Base-by-base conservation (phyloP, 495 filamentous ascomycete genomes). In the Melanomma pulvis-pyrius region DNA sequence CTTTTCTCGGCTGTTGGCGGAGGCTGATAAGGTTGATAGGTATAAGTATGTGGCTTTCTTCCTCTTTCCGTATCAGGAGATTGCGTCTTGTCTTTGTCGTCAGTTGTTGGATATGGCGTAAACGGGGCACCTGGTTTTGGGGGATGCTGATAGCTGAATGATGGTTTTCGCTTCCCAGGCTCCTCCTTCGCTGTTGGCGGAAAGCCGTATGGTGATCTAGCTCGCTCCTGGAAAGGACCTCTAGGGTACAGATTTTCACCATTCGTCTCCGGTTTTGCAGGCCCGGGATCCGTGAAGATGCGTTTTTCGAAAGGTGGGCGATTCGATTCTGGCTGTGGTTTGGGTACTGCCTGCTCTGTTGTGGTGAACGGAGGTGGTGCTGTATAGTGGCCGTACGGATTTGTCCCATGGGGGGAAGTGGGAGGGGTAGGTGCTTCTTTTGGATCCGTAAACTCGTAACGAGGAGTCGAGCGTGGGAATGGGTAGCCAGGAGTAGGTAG, bases 181-280 rank as follows among this genome's bases (percentile, higher is more conserved):
- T 54, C 26, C 7, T 54, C 25, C 19, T 32, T 54, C 3, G 51
- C 25, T 29, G 29, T 29, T 30, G 24, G 13, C 26, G 51, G 32
- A 26, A 54, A 54, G 4, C 51, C 51, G 28, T 54, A 54, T 3
- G 25, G 51, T 2, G 51, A 32, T 29, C 51, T 54, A 19, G 51
- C 6, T 11, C 25, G 25, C 28, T 54, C 51, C 29, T 29, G 51
- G 26, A 19, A 29, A 9, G 51, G 12, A 32, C 6, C 24, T 32
- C 28, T 15, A 54, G 51, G 3, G 32, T 54, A 26, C 13, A 54
- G 51, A 7, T 28, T 17, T 9, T 54, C 51, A 30, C 8, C 32
- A 8, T 44, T n/a, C 3, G 39, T 2, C 39, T 26, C 28, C 32
- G 51, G 7, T 32, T 54, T 54, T 29, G 51, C 17, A 32, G 51